A percentile compares a stretch with the other conserved stretches of the same genome.
Evolutionary conservation across 2,329 filamentous ascomycete genomes (phyloP).

Genomic region (Fusarium sp.): DNA sequence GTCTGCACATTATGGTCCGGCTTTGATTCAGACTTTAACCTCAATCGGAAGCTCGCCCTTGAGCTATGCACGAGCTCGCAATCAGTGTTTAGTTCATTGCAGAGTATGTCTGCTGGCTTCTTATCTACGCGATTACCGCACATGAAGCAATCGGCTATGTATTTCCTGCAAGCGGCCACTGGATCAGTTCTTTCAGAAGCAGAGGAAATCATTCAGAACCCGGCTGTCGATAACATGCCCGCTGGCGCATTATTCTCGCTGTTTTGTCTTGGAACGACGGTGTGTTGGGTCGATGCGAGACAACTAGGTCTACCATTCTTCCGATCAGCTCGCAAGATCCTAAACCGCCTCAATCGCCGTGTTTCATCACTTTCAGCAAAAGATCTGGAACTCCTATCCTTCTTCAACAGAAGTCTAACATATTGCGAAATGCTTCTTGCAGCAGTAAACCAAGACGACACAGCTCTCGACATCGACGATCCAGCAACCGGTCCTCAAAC

Average conservation of each 20-base stretch:
- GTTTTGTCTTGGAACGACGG: constrained; percentile 53
- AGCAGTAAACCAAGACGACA: constrained; percentile 47
- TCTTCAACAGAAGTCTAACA: constrained; percentile 51
- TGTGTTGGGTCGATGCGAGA: constrained; percentile 52
- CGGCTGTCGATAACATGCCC: constrained; percentile 40
- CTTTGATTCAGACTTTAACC: constrained; percentile 52
- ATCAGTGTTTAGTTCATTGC: constrained; percentile 51
- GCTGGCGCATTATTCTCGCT: constrained; percentile 50
- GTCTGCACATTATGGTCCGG: constrained; percentile 55
- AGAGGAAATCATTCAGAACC: constrained; percentile 36
- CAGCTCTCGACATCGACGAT: neutral
- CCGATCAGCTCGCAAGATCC: constrained; percentile 41
- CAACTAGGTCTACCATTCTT: constrained; percentile 49
- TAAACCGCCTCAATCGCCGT: constrained; percentile 41
- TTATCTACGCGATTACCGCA: constrained; percentile 48
- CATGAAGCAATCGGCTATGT: constrained; percentile 48
- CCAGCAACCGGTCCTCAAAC: neutral
- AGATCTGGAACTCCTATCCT: constrained; percentile 46
- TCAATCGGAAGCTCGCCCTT: constrained; percentile 51
- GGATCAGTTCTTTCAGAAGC: constrained; percentile 49
- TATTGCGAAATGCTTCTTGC: constrained; percentile 56
- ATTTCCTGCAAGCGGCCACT: constrained; percentile 49
- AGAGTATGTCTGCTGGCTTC: constrained; percentile 55
- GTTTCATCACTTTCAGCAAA: constrained; percentile 14
- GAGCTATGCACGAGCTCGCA: constrained; percentile 50